phyloP scores from a whole-genome alignment of 176 grass and related monocot genomes.

The Avena insularis region DNA sequence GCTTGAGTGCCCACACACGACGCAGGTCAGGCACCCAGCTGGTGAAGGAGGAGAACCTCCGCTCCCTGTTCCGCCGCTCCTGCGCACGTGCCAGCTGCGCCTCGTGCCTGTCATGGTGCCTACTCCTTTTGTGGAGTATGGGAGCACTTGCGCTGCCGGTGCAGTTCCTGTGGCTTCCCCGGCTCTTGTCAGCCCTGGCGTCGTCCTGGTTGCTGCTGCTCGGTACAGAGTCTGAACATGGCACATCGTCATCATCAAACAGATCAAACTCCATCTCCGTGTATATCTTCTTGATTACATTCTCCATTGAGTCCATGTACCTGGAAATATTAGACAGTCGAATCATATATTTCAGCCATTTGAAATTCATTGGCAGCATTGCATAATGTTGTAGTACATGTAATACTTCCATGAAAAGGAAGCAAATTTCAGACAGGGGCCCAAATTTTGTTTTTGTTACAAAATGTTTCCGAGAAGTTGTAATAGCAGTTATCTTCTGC shows the following conservation, averaged over 20 bases:
- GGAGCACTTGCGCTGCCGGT: background rate
- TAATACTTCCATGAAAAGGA: background rate
- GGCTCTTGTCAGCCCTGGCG: background rate
- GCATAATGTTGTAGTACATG: background rate
- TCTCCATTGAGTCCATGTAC: slow-evolving; percentile 60
- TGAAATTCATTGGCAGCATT: background rate
- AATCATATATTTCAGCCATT: background rate
- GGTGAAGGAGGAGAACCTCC: slow-evolving; percentile 80
- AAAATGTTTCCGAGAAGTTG: background rate
- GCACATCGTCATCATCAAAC: slow-evolving; percentile 61
- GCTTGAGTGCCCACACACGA: slow-evolving; percentile 82
- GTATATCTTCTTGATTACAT: slow-evolving; percentile 89
- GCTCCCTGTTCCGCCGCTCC: slow-evolving; percentile 73
- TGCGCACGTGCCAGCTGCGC: slow-evolving; percentile 56
- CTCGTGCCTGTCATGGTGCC: slow-evolving; percentile 35
- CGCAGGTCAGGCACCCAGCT: slow-evolving; percentile 88
- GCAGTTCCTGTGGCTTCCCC: slow-evolving; percentile 5
- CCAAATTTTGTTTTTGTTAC: background rate
- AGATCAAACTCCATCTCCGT: slow-evolving; percentile 89
- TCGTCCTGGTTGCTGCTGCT: slow-evolving; percentile 76
- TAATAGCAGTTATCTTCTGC: background rate
- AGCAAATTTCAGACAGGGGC: background rate
- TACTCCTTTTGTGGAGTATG: slow-evolving; percentile 5
- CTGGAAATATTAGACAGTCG: slow-evolving; percentile 42
- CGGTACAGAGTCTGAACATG: slow-evolving; percentile 63